Percentiles rank a stretch among this genome's conserved stretches.
Conservation (phyloP, 139 green algal genomes). For the Chlorella sorokiniana region DNA sequence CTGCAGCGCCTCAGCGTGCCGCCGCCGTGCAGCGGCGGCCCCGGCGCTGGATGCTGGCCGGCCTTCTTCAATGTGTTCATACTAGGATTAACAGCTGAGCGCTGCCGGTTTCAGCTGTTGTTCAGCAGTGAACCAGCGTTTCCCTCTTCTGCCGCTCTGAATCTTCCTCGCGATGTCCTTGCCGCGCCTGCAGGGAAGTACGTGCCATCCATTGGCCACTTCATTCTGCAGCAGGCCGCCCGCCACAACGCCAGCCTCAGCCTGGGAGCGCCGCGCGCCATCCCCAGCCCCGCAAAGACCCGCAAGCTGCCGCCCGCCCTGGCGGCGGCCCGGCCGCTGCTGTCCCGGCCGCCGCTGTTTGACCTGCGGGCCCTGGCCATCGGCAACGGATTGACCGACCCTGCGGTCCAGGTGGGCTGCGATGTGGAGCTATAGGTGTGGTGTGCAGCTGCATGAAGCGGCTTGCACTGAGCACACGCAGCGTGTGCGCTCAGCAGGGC, state of each 20-base stretch:
- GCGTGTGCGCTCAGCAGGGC: too few species aligned
- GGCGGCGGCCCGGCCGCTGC: not conserved
- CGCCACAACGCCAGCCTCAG: not conserved
- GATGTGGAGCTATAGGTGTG: not conserved
- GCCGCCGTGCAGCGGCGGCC: too few species aligned
- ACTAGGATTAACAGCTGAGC: too few species aligned
- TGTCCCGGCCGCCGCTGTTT: constrained; percentile 40
- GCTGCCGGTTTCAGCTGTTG: not conserved
- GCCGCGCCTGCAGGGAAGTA: constrained; percentile 29
- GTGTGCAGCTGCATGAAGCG: too few species aligned
- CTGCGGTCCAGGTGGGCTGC: constrained; percentile 70
- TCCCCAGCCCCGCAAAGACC: not conserved
- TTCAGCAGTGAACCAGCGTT: not conserved
- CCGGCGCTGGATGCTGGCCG: too few species aligned
- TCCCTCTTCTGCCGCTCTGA: not conserved
- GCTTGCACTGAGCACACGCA: not conserved
- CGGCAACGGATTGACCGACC: constrained; percentile 90
- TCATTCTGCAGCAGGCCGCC: constrained; percentile 56
- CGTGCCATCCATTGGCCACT: constrained; percentile 58
- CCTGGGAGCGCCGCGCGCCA: not conserved
- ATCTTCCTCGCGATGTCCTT: too few species aligned
- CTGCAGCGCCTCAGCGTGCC: too few species aligned
- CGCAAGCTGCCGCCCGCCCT: constrained; percentile 9
- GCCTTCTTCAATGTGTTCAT: too few species aligned
- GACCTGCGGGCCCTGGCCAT: constrained; percentile 75